Evolutionary conservation across 2,329 filamentous ascomycete genomes (phyloP), one percentile per base, ranked within the genome.

Genomic region (Fusarium beomiforme): DNA sequence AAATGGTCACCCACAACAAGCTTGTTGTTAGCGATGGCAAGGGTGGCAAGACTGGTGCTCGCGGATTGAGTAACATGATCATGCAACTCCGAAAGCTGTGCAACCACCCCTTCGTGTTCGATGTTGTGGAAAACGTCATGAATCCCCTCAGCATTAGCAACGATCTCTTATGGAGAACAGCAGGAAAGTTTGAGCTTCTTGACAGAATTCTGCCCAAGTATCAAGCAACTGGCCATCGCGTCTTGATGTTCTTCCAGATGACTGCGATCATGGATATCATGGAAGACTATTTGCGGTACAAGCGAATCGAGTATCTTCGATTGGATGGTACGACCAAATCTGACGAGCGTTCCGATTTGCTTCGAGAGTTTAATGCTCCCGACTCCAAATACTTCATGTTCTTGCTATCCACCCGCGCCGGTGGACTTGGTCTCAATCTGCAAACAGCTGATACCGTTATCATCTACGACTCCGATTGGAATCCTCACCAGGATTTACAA

Each of bases 201-300:
- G 96, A 99, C 80, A 89, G 96, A 55, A 87, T 99, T 68, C 82
- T 99, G 70, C 96, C 96, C 49, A 99, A 99, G 83, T 98, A 99
- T 82, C 89, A 93, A 75, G 91, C 88, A 6, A 95, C 93, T 3
- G 94, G 94, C 19, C 96, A 99, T 89, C 92, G 96, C 82, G 94
- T 98, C 31, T 87, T 99, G 80, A 98, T 99, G 93, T 99, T 99
- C 88, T 99, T 99, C 87, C 96, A 99, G 81, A 99, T 99, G 96
- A 99, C 96, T 7, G 95, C 97, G 69, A 99, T 99, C 79, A 99
- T 99, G 96, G 97, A 99, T 83, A 99, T 99, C 78, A 98, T 99
- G 96, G 96, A 99, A 77, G 96, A 99, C 80, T 99, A 97, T 80
- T 83, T 99, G 69, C 92, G 95, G 6, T 92, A 94, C 78, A 89